Evolutionary conservation across 1,139 yeast genomes (phyloP).

Genomic region (Yarrowia galli): DNA sequence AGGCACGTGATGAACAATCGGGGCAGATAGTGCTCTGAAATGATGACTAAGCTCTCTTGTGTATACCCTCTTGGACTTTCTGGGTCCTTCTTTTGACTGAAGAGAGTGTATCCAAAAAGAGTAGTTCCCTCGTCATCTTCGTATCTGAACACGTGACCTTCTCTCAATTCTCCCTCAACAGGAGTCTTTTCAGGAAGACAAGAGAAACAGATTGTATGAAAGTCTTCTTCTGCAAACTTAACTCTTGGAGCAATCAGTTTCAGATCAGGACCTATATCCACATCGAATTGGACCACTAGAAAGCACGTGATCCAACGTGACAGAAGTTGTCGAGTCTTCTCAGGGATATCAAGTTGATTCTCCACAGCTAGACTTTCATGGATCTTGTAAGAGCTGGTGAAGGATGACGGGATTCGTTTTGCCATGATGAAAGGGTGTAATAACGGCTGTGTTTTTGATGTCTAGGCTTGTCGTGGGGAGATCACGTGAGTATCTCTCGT

Average conservation of each 20-base stretch:
- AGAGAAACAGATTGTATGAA: slow-evolving; percentile 47
- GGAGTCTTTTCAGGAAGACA: slow-evolving; percentile 47
- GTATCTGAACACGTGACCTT: slow-evolving; percentile 37
- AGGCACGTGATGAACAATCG: slow-evolving; percentile 46
- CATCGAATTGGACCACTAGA: slow-evolving; percentile 51
- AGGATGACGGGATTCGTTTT: slow-evolving; percentile 36
- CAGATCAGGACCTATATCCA: slow-evolving; percentile 51
- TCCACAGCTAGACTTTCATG: slow-evolving; percentile 28
- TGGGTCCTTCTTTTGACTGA: slow-evolving; percentile 44
- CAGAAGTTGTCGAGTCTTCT: not conserved
- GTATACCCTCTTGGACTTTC: slow-evolving; percentile 45
- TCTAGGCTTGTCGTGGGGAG: too few relatives aligned
- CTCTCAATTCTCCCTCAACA: slow-evolving; percentile 29
- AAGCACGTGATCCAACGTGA: slow-evolving; percentile 48
- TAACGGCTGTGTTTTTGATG: not conserved
- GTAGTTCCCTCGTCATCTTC: slow-evolving; percentile 40
- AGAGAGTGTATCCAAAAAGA: slow-evolving; percentile 46
- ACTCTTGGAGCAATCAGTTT: slow-evolving; percentile 48
- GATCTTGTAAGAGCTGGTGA: slow-evolving; percentile 15
- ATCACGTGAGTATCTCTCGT: too few relatives aligned
- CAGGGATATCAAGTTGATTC: slow-evolving; percentile 17
- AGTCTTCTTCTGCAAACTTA: slow-evolving; percentile 47
- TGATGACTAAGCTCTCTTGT: slow-evolving; percentile 48
- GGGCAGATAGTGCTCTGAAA: slow-evolving; percentile 46
- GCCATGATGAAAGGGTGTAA: not conserved